Conservation (phyloP, 2,329 filamentous ascomycete species). For the Hypoxylon sp. region DNA sequence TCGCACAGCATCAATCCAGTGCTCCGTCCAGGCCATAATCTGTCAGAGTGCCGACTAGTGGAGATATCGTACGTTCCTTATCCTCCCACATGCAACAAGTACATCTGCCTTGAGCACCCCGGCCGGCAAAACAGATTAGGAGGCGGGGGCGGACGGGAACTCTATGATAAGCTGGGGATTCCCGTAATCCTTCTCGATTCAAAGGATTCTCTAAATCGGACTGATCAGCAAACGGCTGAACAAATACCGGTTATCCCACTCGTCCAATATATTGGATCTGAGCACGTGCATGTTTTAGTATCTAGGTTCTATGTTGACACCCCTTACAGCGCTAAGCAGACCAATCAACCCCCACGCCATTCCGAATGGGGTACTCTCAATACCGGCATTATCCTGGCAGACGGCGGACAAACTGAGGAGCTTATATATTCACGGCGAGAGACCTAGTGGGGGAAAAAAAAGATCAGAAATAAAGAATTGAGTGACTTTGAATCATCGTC, state of each 20-base stretch:
- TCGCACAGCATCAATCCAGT: not conserved
- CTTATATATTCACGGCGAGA: too few relatives aligned
- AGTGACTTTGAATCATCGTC: too few relatives aligned
- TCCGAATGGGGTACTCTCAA: not conserved
- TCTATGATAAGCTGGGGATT: not conserved
- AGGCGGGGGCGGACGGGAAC: slow-evolving; percentile 6
- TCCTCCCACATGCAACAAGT: not conserved
- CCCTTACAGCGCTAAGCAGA: not conserved
- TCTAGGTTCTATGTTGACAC: too few relatives aligned
- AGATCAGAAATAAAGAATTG: too few relatives aligned
- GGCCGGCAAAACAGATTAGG: slow-evolving; percentile 2
- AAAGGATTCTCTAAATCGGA: not conserved
- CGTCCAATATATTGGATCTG: slow-evolving; percentile 9
- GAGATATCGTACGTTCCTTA: not conserved
- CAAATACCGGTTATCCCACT: not conserved
- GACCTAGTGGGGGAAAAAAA: too few relatives aligned
- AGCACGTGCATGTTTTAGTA: slow-evolving; percentile 6
- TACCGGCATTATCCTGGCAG: not conserved
- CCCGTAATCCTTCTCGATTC: not conserved
- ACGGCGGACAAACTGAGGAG: not conserved
- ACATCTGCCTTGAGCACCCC: not conserved
- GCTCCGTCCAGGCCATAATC: too few relatives aligned
- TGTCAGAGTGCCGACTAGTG: not conserved
- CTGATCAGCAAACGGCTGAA: slow-evolving; percentile 9
- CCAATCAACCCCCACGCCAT: not conserved